Evolutionary conservation across 306 rosid species (phyloP).

Genomic region (Boehmeria nivea): DNA sequence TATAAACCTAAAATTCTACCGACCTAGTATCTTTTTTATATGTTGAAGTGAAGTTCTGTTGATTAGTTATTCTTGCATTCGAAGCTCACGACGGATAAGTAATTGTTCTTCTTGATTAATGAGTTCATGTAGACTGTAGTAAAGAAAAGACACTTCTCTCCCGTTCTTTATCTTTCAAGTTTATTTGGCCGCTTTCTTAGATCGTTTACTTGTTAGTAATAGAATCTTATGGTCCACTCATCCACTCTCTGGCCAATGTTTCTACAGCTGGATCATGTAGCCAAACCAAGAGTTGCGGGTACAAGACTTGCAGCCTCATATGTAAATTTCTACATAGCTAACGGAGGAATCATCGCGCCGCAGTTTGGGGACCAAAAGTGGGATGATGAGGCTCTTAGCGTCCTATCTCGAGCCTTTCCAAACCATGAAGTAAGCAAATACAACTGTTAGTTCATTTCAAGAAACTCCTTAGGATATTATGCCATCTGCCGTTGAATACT

Average conservation of each 20-base stretch:
- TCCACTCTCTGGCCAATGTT: conserved; percentile 6
- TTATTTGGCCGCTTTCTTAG: too few species aligned
- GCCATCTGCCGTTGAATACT: too few species aligned
- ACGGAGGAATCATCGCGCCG: conserved; percentile 71
- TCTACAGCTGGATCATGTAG: conserved; percentile 41
- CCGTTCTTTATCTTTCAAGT: too few species aligned
- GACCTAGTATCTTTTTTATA: too few species aligned
- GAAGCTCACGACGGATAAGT: too few species aligned
- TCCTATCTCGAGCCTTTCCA: conserved; percentile 69
- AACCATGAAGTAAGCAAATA: conserved; percentile 54
- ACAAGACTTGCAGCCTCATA: conserved; percentile 93
- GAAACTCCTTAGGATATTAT: background rate
- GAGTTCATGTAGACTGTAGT: too few species aligned
- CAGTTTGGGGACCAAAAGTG: conserved; percentile 84
- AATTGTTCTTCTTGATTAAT: too few species aligned
- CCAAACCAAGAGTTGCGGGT: conserved; percentile 54
- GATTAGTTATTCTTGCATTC: too few species aligned
- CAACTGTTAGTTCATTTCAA: background rate
- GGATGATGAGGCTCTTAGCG: conserved; percentile 74
- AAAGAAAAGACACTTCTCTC: too few species aligned
- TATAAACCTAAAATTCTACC: too few species aligned
- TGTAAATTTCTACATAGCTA: conserved; percentile 85
- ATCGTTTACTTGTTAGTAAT: background rate
- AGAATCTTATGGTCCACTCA: background rate
- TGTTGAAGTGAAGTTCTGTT: too few species aligned